These are phyloP conservation scores for Leccinellum albellum DNA, from an alignment of 768 basidiomycete genomes.

Conservation along the genomic window DNA sequence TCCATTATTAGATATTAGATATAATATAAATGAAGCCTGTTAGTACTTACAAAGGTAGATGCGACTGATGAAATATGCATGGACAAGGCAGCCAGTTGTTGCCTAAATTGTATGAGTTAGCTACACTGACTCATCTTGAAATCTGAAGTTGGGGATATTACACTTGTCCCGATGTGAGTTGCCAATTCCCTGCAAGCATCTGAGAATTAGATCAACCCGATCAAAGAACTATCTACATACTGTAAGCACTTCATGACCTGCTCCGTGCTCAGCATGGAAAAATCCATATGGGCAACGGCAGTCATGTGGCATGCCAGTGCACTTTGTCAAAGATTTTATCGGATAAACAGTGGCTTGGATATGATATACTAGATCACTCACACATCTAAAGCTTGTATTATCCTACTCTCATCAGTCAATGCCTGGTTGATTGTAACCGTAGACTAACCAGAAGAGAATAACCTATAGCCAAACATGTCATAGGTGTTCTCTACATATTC, in stretches of 20 bases:
- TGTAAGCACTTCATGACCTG: neutral
- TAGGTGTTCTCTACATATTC: too few relatives aligned
- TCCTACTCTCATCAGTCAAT: constrained; percentile 14
- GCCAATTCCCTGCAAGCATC: constrained; percentile 10
- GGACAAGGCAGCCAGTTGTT: constrained; percentile 20
- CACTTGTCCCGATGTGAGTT: constrained; percentile 13
- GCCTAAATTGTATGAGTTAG: constrained; percentile 13
- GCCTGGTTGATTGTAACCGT: neutral
- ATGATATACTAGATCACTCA: constrained; percentile 2
- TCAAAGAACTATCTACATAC: constrained; percentile 2
- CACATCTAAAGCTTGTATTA: constrained; percentile 14
- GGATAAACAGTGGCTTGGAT: neutral
- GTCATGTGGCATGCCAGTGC: constrained; percentile 8
- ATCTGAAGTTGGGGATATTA: neutral
- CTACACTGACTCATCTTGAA: neutral
- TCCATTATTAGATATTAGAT: neutral
- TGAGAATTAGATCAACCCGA: neutral
- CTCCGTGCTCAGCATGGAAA: neutral
- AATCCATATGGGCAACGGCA: constrained; percentile 2
- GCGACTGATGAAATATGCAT: constrained; percentile 20
- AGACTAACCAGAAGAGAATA: constrained; percentile 20
- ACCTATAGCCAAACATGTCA: constrained; percentile 10
- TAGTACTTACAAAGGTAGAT: constrained; percentile 24
- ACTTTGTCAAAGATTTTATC: constrained; percentile 5
- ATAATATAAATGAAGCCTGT: neutral